Evolutionary conservation across 2,329 filamentous ascomycete species (phyloP).

Genomic region (Pseudogymnoascus sp.): DNA sequence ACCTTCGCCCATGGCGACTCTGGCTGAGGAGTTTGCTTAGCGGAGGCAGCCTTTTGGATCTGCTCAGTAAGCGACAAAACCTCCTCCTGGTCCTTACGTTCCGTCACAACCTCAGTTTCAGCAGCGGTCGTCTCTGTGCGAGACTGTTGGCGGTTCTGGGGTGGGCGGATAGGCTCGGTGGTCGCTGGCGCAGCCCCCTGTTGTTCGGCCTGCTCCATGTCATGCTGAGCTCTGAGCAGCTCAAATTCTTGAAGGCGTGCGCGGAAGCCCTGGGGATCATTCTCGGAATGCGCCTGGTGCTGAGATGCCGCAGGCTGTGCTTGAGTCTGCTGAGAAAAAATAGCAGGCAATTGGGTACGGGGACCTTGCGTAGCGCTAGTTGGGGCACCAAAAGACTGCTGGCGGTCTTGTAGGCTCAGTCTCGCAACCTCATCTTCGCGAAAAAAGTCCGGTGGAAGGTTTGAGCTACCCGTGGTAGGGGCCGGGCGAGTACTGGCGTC

Average conservation of each 20-base stretch:
- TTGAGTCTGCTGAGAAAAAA: conserved; percentile 24
- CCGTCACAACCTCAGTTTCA: conserved; percentile 9
- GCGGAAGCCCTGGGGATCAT: conserved; percentile 54
- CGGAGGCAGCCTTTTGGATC: conserved; percentile 66
- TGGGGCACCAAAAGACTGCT: conserved; percentile 18
- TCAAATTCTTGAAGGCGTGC: conserved; percentile 74
- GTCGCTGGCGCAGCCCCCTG: conserved; percentile 28
- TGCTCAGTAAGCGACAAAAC: conserved; percentile 72
- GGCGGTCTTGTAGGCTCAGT: conserved; percentile 44
- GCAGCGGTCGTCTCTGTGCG: conserved; percentile 17
- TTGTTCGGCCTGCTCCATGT: conserved; percentile 39
- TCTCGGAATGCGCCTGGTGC: conserved; percentile 46
- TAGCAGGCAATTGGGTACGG: conserved; percentile 25
- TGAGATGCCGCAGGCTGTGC: conserved; percentile 51
- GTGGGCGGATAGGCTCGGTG: conserved; percentile 23
- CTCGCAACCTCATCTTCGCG: conserved; percentile 70
- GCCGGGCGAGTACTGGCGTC: conserved; percentile 44
- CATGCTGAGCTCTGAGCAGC: conserved; percentile 65
- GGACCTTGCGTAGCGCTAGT: conserved; percentile 18
- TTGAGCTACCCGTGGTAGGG: conserved; percentile 34
- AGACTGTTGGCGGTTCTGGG: conserved; percentile 19
- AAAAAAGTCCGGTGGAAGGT: conserved; percentile 45
- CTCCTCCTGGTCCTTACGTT: conserved; percentile 31
- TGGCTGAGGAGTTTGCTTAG: conserved; percentile 45
- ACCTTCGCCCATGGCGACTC: conserved; percentile 52